A percentile compares a stretch with the other conserved stretches of the same genome.
Conservation (phyloP, 176 grass and related monocot species). For the Triticum timopheevii region DNA sequence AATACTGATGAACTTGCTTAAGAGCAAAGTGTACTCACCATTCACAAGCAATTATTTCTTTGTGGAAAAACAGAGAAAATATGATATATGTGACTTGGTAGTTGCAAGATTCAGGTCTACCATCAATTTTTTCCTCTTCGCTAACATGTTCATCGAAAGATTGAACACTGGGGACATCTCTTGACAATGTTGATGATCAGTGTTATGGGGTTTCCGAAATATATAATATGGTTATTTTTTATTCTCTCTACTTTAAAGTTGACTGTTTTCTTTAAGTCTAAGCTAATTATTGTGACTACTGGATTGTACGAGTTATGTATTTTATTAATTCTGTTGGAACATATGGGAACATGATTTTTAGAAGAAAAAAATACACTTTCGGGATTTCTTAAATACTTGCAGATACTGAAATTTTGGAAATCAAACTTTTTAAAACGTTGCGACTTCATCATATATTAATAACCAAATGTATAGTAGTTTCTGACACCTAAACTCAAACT, state of each 20-base stretch:
- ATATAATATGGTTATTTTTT: background rate
- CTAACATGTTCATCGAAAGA: background rate
- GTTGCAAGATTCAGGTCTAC: background rate
- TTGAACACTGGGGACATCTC: background rate
- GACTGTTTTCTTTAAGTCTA: background rate
- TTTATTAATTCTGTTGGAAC: background rate
- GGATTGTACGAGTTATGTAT: background rate
- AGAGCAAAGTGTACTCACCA: background rate
- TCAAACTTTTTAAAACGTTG: background rate
- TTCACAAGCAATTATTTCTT: slow-evolving; percentile 7
- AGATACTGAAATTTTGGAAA: background rate
- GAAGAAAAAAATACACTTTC: background rate
- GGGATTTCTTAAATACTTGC: background rate
- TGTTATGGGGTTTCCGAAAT: background rate
- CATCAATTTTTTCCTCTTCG: background rate
- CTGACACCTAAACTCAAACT: background rate
- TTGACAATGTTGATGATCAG: background rate
- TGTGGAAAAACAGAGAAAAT: background rate
- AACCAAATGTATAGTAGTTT: background rate
- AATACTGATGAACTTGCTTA: background rate
- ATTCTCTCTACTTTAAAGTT: background rate
- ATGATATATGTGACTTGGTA: slow-evolving; percentile 5
- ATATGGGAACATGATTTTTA: background rate
- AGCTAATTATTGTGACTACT: slow-evolving; percentile 1
- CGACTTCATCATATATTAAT: background rate